These are phyloP conservation scores for Aegilops longissima DNA, from an alignment of 176 grass and related monocot genomes.

Conservation along the genomic window DNA sequence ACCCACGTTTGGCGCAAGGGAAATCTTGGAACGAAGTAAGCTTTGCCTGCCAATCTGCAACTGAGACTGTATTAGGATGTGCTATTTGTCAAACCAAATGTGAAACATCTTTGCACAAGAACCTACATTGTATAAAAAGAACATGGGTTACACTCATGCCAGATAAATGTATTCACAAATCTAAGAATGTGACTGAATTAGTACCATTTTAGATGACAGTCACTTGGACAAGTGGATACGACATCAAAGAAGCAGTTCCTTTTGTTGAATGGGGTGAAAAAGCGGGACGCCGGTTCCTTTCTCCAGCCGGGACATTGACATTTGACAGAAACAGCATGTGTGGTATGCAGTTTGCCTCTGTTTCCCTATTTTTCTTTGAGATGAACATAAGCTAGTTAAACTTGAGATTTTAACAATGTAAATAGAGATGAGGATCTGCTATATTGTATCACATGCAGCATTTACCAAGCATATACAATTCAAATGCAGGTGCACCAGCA, in stretches of 20 bases:
- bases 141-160: neutral
- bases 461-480: neutral
- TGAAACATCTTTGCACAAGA: neutral
- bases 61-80: neutral
- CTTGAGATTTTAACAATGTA: neutral
- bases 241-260: conserved; percentile 56
- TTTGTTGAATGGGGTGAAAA: conserved; percentile 80
- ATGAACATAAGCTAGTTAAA: neutral
- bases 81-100: neutral
- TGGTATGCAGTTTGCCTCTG: conserved; percentile 34
- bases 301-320: conserved; percentile 75
- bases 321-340: conserved; percentile 84
- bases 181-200: neutral
- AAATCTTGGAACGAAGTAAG: conserved; percentile 86
- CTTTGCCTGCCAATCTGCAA: neutral
- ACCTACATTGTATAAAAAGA: neutral
- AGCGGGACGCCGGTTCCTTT: conserved; percentile 31
- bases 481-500: conserved; percentile 56
- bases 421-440: neutral
- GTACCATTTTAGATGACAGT: conserved; percentile 58
- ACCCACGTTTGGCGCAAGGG: conserved; percentile 71
- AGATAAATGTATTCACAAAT: neutral
- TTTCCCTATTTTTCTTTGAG: neutral
- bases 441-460: neutral
- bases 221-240: conserved; percentile 89